These are phyloP conservation scores for Curvularia sp. DNA, from an alignment of 2,329 filamentous ascomycete species.

Conservation along the genomic window DNA sequence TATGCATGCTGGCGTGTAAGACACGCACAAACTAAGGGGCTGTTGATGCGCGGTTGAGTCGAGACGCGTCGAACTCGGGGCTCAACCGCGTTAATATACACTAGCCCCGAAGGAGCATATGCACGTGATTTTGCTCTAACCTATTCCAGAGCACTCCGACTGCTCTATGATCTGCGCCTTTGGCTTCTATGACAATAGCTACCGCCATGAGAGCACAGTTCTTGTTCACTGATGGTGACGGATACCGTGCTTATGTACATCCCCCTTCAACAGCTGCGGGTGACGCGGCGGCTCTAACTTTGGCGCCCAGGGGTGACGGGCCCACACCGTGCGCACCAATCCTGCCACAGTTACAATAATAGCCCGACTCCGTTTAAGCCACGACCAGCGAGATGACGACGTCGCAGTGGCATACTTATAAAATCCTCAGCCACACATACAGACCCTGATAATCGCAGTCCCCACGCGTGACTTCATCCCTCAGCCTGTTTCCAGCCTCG, in stretches of 20 bases:
- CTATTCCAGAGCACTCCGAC: background rate
- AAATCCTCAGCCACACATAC: conserved; percentile 23
- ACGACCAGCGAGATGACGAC: conserved; percentile 16
- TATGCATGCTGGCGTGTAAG: background rate
- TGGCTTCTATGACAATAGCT: background rate
- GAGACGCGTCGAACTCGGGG: background rate
- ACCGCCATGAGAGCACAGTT: background rate
- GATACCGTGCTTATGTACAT: background rate
- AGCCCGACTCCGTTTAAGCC: conserved; percentile 14
- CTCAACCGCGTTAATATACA: background rate
- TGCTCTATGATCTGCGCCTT: background rate
- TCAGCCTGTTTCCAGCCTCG: background rate
- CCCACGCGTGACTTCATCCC: conserved; percentile 1
- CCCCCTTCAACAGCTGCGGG: conserved; percentile 13
- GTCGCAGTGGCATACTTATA: conserved; percentile 16
- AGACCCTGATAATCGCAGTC: background rate
- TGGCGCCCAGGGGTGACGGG: conserved; percentile 15
- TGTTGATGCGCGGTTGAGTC: conserved; percentile 1
- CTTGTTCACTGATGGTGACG: background rate
- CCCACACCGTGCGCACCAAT: conserved; percentile 28
- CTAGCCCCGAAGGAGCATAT: background rate
- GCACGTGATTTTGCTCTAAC: conserved; percentile 2
- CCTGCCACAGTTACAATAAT: conserved; percentile 23
- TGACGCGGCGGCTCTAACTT: conserved; percentile 27
- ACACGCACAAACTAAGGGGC: background rate